Conservation (phyloP, 2,329 filamentous ascomycete species). For the Aspergillus novoparasiticus region DNA sequence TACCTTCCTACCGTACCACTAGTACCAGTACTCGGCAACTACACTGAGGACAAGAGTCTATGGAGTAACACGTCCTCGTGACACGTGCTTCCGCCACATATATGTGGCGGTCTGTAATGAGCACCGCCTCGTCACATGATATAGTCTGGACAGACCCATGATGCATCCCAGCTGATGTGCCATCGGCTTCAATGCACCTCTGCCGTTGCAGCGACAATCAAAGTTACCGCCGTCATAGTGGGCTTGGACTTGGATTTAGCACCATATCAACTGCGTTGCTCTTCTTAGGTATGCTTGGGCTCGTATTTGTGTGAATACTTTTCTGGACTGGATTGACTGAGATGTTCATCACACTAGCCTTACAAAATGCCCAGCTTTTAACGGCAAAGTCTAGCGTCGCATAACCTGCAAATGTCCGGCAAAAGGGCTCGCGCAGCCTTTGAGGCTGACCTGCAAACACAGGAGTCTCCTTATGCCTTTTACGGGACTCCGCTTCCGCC, state of each 20-base stretch:
- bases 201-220: not conserved
- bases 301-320: not conserved
- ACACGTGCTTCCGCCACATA: not conserved
- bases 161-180: not conserved
- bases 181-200: not conserved
- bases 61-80: not conserved
- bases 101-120: not conserved
- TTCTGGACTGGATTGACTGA: not conserved
- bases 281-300: not conserved
- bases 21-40: not conserved
- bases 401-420: slow-evolving; percentile 60
- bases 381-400: not conserved
- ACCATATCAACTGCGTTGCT: not conserved
- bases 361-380: not conserved
- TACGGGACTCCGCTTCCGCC: slow-evolving; percentile 86
- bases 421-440: slow-evolving; percentile 80
- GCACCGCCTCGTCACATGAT: slow-evolving; percentile 2
- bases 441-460: slow-evolving; percentile 70
- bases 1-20: not conserved
- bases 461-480: slow-evolving; percentile 72
- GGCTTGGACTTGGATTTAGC: not conserved
- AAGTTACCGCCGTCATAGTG: not conserved
- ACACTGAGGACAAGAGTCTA: too few relatives aligned
- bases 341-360: not conserved
- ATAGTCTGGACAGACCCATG: not conserved